Conservation (phyloP, 1,284 basidiomycete genomes). For the Trametes pubescens region DNA sequence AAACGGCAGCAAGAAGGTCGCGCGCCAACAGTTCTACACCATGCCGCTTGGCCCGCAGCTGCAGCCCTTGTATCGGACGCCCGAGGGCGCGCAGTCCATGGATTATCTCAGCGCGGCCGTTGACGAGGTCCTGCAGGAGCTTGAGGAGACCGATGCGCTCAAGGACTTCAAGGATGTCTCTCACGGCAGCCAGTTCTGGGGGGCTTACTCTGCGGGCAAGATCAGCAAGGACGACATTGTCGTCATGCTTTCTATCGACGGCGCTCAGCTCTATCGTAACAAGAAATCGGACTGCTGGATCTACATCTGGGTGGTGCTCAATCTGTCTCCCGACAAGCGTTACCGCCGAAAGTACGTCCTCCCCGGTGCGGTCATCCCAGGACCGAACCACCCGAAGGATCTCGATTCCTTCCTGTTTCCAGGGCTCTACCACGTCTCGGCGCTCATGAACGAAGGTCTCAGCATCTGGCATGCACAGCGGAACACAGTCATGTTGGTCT, state of each 20-base stretch:
- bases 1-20: background rate
- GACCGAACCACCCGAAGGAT: conserved; percentile 37
- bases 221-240: conserved; percentile 8
- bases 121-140: conserved; percentile 2
- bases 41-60: conserved; percentile 4
- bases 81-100: conserved; percentile 2
- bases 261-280: conserved; percentile 35
- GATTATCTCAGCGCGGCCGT: background rate
- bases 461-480: conserved; percentile 29
- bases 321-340: conserved; percentile 29
- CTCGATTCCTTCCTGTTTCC: conserved; percentile 36
- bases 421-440: conserved; percentile 34
- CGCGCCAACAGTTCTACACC: conserved; percentile 7
- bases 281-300: conserved; percentile 37
- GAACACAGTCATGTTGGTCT: conserved; percentile 9
- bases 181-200: conserved; percentile 3
- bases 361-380: conserved; percentile 36
- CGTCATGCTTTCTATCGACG: conserved; percentile 34
- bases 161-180: conserved; percentile 4
- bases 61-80: background rate
- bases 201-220: background rate
- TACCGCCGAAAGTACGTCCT: conserved; percentile 32
- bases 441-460: conserved; percentile 31
- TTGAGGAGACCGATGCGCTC: background rate
- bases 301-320: conserved; percentile 34